Conservation (phyloP, 2,329 filamentous ascomycete genomes). For the Diplodia intermedia region DNA sequence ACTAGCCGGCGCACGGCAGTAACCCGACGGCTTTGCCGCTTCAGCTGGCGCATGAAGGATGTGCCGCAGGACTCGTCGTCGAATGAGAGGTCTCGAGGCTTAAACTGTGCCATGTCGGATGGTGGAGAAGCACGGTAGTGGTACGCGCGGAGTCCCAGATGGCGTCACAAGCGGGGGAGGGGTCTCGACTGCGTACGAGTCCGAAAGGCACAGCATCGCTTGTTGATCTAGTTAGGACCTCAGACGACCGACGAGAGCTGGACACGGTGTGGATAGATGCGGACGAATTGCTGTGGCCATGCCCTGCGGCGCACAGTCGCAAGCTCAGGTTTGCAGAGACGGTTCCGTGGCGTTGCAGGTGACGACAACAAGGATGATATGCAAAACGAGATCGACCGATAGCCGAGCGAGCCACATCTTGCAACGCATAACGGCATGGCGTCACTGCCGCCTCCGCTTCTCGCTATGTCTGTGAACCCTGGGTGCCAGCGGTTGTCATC, state of each 20-base stretch:
- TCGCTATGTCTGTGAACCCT: no score
- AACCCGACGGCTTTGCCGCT: background rate
- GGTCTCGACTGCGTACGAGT: background rate
- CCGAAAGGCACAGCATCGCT: background rate
- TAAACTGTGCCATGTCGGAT: background rate
- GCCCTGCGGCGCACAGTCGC: no score
- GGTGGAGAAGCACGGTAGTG: background rate
- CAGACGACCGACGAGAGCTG: background rate
- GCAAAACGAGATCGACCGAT: background rate
- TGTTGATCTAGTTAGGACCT: background rate
- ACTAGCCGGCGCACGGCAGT: background rate
- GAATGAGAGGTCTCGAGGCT: background rate
- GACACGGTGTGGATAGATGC: background rate
- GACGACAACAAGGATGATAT: background rate
- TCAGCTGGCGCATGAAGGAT: background rate
- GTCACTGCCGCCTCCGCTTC: background rate
- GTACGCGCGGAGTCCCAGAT: background rate
- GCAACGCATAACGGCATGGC: background rate
- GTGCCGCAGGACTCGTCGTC: background rate
- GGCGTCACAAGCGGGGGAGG: conserved; percentile 1
- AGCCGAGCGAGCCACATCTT: background rate
- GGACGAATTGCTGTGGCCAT: no score
- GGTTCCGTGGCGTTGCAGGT: background rate
- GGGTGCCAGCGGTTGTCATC: no score
- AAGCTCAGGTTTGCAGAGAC: background rate